Percentiles rank a stretch among this genome's conserved stretches.
Evolutionary conservation across 352 stramenopile species (phyloP).

Genomic region (Phytophthora vignae): DNA sequence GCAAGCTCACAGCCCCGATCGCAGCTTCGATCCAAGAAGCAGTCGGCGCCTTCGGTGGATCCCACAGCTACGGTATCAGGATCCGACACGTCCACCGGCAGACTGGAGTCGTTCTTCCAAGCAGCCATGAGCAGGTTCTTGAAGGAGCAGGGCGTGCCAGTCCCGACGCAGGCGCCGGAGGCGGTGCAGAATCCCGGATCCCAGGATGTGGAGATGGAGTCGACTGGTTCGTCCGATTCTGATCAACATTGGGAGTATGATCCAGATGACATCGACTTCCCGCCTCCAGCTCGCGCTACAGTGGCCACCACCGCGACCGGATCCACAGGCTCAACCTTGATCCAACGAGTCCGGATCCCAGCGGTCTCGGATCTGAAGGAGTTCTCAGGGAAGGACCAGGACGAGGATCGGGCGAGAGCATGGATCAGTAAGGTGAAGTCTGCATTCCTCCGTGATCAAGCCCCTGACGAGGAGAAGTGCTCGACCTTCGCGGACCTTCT

Average conservation of each 20-base stretch:
- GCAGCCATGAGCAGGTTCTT: neutral
- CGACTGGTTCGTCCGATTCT: neutral
- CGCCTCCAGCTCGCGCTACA: neutral
- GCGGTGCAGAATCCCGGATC: neutral
- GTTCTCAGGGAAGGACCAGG: constrained; percentile 5
- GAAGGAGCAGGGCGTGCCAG: neutral
- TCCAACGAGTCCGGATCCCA: neutral
- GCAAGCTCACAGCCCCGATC: too few relatives aligned
- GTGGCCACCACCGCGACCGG: neutral
- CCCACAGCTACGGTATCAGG: too few relatives aligned
- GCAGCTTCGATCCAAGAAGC: too few relatives aligned
- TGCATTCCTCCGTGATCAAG: constrained; percentile 1
- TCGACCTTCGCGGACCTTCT: constrained; percentile 8
- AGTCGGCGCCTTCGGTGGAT: too few relatives aligned
- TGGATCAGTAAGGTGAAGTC: constrained; percentile 7
- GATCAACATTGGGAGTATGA: neutral
- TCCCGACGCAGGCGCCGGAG: too few relatives aligned
- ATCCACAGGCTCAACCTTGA: neutral
- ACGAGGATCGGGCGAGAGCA: neutral
- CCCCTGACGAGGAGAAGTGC: constrained; percentile 4
- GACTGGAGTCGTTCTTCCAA: neutral
- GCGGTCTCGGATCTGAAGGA: constrained; percentile 15
- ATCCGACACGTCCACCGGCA: neutral
- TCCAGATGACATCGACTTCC: constrained; percentile 1
- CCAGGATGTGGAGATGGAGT: neutral